A percentile compares a stretch with the other conserved stretches of the same genome.
These are phyloP conservation scores for Pseudotsuga menziesii DNA, from an alignment of 75 land plant genomes.

Conservation along the genomic window DNA sequence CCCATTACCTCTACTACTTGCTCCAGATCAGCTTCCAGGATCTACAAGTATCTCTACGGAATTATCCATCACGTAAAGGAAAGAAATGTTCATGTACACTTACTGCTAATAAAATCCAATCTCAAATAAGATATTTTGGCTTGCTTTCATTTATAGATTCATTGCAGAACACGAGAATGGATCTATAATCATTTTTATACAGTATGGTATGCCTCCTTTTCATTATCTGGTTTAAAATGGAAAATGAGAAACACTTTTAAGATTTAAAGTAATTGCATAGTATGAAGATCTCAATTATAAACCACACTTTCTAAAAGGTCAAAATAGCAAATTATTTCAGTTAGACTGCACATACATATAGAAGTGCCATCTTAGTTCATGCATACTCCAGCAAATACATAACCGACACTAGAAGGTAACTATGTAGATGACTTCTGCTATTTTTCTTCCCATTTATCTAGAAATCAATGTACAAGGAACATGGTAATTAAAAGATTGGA, in stretches of 20 bases:
- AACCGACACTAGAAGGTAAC: background rate
- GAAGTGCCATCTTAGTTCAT: background rate
- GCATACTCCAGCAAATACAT: background rate
- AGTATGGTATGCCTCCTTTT: background rate
- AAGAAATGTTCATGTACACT: background rate
- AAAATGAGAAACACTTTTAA: background rate
- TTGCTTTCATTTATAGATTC: background rate
- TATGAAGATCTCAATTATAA: background rate
- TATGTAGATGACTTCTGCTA: background rate
- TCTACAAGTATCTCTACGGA: slow-evolving; percentile 26
- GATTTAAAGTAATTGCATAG: background rate
- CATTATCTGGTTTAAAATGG: background rate
- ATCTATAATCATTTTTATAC: background rate
- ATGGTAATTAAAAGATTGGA: background rate
- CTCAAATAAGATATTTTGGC: background rate
- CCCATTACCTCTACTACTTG: slow-evolving; percentile 93
- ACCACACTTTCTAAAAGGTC: no score
- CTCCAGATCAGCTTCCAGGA: slow-evolving; percentile 70
- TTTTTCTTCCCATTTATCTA: background rate
- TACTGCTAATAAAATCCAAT: background rate
- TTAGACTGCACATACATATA: background rate
- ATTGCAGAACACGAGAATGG: background rate
- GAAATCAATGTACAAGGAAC: background rate
- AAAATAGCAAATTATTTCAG: no score
- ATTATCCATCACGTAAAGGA: background rate